These are phyloP conservation scores for Backusella luteola DNA, from an alignment of 192 early-diverging fungal genomes.

Conservation along the genomic window DNA sequence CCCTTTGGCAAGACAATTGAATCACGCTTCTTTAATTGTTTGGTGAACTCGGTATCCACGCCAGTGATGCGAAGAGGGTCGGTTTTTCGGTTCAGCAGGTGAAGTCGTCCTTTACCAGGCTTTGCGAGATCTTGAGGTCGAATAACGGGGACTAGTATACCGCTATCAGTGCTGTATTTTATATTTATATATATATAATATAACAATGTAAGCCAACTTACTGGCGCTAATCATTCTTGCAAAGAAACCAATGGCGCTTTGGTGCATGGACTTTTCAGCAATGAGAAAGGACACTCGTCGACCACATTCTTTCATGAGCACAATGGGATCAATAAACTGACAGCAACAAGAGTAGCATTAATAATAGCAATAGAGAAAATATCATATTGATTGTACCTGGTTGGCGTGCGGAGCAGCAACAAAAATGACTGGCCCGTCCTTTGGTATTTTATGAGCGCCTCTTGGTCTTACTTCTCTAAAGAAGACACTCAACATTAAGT, in stretches of 20 bases:
- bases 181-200: neutral
- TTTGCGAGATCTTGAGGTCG: slow-evolving; percentile 89
- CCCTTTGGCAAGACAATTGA: slow-evolving; percentile 65
- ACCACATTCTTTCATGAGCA: slow-evolving; percentile 79
- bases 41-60: slow-evolving; percentile 65
- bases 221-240: slow-evolving; percentile 75
- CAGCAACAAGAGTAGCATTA: neutral
- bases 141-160: slow-evolving; percentile 76
- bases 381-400: slow-evolving; percentile 44
- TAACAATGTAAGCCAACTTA: slow-evolving; percentile 31
- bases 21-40: slow-evolving; percentile 61
- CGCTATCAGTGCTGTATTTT: too few relatives aligned
- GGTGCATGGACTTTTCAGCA: slow-evolving; percentile 88
- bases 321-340: slow-evolving; percentile 93
- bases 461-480: slow-evolving; percentile 89
- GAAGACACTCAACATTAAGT: slow-evolving; percentile 69
- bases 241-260: slow-evolving; percentile 79
- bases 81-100: slow-evolving; percentile 59
- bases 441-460: slow-evolving; percentile 81
- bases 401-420: slow-evolving; percentile 80
- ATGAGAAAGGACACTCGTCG: slow-evolving; percentile 77
- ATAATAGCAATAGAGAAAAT: neutral
- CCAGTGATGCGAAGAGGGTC: slow-evolving; percentile 74
- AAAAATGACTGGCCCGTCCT: slow-evolving; percentile 91
- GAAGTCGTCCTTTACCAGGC: slow-evolving; percentile 69